Evolutionary conservation across 192 early-diverging fungal genomes (phyloP).

Genomic region (Gryganskiella cystojenkinii): DNA sequence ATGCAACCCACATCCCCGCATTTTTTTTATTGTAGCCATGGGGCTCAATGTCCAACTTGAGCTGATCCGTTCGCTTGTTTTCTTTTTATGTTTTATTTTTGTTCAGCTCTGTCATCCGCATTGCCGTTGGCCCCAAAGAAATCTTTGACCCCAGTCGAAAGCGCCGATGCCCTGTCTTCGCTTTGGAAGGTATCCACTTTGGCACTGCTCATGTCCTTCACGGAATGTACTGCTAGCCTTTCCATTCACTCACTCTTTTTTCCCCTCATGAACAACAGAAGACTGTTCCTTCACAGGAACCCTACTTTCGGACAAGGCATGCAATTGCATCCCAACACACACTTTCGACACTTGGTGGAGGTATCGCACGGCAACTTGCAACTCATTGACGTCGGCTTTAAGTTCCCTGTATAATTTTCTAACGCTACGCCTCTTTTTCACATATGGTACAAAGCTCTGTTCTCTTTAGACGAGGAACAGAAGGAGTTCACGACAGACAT

Average conservation of each 20-base stretch:
- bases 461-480: slow-evolving; percentile 43
- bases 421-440: neutral
- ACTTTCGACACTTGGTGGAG: slow-evolving; percentile 49
- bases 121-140: too few relatives aligned
- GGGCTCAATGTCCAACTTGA: slow-evolving; percentile 40
- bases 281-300: slow-evolving; percentile 43
- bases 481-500: slow-evolving; percentile 37
- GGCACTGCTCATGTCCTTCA: neutral
- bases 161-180: slow-evolving; percentile 38
- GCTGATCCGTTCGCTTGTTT: too few relatives aligned
- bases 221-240: neutral
- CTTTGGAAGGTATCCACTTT: slow-evolving; percentile 44
- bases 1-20: neutral
- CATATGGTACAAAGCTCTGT: slow-evolving; percentile 15
- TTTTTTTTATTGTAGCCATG: neutral
- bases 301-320: slow-evolving; percentile 46
- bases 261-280: too few relatives aligned
- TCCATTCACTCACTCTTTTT: neutral
- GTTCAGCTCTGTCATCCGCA: slow-evolving; percentile 40
- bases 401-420: neutral
- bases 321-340: slow-evolving; percentile 50
- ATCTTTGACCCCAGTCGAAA: neutral
- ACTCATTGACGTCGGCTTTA: neutral
- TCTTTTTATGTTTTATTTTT: slow-evolving; percentile 41
- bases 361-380: slow-evolving; percentile 2